Conservation (phyloP, 1,284 basidiomycete genomes). For the Athelia psychrophila region DNA sequence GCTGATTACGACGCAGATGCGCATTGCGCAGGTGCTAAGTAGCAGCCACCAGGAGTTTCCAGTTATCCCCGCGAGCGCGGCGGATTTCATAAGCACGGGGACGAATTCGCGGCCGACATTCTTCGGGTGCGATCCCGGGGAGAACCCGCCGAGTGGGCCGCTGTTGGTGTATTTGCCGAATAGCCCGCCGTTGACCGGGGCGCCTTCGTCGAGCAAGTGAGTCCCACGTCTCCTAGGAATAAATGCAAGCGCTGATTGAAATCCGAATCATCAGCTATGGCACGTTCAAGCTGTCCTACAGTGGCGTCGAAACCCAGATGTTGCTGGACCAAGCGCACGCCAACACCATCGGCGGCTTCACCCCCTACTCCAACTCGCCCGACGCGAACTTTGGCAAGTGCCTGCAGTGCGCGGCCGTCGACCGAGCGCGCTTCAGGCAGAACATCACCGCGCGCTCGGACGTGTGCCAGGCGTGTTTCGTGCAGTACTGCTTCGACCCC, state of each 20-base stretch:
- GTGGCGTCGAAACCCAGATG: constrained; percentile 38
- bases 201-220: constrained; percentile 57
- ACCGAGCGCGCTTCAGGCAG: constrained; percentile 42
- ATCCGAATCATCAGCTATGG: constrained; percentile 31
- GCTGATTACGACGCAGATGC: constrained; percentile 34
- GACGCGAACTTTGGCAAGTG: constrained; percentile 54
- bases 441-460: constrained; percentile 36
- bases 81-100: constrained; percentile 60
- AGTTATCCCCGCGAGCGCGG: constrained; percentile 49
- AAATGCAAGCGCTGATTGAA: neutral
- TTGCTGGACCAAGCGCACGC: constrained; percentile 53
- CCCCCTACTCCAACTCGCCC: constrained; percentile 42
- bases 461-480: constrained; percentile 46
- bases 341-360: constrained; percentile 54
- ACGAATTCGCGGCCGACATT: constrained; percentile 71
- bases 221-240: constrained; percentile 13
- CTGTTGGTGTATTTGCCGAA: constrained; percentile 65
- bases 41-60: constrained; percentile 59
- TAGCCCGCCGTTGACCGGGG: constrained; percentile 56
- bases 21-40: constrained; percentile 31
- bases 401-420: constrained; percentile 52
- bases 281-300: constrained; percentile 52
- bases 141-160: constrained; percentile 47
- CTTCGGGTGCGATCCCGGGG: constrained; percentile 66
- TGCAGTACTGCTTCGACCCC: constrained; percentile 54